phyloP scores from a whole-genome alignment of 331 rosid species.

The Spiraea crenata region DNA sequence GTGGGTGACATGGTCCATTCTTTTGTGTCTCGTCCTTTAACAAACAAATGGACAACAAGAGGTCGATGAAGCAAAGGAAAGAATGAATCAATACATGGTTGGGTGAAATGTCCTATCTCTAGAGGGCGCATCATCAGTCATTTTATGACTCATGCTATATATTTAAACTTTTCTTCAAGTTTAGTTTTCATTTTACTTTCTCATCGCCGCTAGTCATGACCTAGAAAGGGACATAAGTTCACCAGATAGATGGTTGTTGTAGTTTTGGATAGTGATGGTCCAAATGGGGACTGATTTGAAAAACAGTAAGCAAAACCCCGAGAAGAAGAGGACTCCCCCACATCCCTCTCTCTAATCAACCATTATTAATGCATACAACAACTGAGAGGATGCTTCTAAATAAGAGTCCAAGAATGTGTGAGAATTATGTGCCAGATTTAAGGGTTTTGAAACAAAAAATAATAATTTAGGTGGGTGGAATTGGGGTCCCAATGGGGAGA shows the following conservation, averaged over 20 bases:
- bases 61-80: not conserved
- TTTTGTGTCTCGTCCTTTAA: not conserved
- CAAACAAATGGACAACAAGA: not conserved
- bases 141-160: not conserved
- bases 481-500: not conserved
- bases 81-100: not conserved
- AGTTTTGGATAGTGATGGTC: too few relatives aligned
- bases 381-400: not conserved
- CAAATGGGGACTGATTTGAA: not conserved
- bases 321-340: not conserved
- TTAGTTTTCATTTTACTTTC: not conserved
- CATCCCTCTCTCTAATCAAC: not conserved
- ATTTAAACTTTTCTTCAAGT: not conserved
- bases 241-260: too few relatives aligned
- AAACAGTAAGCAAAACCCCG: not conserved
- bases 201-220: not conserved
- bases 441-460: not conserved
- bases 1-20: not conserved
- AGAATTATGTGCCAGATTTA: constrained; percentile 1
- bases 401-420: not conserved
- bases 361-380: not conserved
- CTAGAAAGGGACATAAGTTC: not conserved
- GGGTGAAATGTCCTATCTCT: not conserved
- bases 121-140: not conserved
- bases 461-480: not conserved